A percentile compares a stretch with the other conserved stretches of the same genome.
Conservation (phyloP, 2,329 filamentous ascomycete genomes). For the Aureobasidium lini region DNA sequence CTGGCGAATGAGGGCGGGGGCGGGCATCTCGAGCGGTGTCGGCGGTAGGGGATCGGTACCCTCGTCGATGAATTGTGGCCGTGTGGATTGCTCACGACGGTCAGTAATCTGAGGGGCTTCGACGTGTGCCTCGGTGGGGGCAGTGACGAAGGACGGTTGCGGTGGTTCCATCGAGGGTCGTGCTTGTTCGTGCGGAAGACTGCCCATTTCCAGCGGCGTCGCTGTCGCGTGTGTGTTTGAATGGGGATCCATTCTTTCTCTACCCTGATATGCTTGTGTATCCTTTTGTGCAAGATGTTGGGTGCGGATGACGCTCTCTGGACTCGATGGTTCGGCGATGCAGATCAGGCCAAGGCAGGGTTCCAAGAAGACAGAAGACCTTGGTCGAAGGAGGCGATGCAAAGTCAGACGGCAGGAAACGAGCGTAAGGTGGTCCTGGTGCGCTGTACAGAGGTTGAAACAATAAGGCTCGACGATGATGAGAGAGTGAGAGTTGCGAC, state of each 20-base stretch:
- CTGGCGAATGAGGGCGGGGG: slow-evolving; percentile 26
- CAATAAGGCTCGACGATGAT: background rate
- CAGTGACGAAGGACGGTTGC: background rate
- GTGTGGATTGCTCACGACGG: background rate
- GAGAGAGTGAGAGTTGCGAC: background rate
- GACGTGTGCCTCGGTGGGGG: background rate
- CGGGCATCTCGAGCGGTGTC: slow-evolving; percentile 13
- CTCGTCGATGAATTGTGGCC: background rate
- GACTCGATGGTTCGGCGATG: background rate
- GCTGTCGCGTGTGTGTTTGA: background rate
- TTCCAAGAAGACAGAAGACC: background rate
- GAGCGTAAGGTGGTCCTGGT: background rate
- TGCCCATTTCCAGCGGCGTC: background rate
- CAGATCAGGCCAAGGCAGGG: background rate
- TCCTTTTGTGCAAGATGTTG: background rate
- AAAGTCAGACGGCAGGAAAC: background rate
- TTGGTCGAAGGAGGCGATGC: background rate
- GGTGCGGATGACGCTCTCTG: background rate
- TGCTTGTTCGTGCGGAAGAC: background rate
- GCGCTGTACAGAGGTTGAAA: background rate
- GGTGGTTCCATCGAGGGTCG: background rate
- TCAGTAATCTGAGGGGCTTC: background rate
- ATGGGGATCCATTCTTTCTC: background rate
- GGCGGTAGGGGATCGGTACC: slow-evolving; percentile 7
- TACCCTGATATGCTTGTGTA: background rate